Base-by-base conservation (phyloP, 768 basidiomycete species). In the Lentinula detonsa region DNA sequence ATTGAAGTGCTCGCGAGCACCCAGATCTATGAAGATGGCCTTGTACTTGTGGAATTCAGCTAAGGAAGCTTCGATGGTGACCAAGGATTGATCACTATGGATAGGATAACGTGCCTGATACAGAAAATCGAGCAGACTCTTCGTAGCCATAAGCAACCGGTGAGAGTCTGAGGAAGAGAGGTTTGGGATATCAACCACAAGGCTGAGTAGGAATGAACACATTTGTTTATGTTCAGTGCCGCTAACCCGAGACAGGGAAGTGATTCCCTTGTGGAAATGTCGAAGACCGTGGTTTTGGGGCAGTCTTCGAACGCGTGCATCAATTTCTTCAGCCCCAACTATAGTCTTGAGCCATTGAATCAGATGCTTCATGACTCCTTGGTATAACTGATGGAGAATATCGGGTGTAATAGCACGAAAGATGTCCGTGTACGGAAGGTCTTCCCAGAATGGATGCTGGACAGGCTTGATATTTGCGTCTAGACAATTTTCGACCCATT, bases 31-130 rank as follows among this genome's bases (percentile, higher is more conserved):
- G 49, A 76, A 74, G 10, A 70, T 62, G 1, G 64, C 37, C 54
- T 76, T 76, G 64, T 74, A 63, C 6, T 53, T 45, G 54, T 78
- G 77, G 55, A 77, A 78, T 2, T 23, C 31, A 2, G 52, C 15
- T 1, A 75, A 65, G 0, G 69, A 66, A 0, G 59, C 51, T 5
- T 64, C 37, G 0, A 79, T 42, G 2, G 35, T 31, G 0, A 28
- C 33, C 1, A 78, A 69, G 1, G 70, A 72, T 5, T 63, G 46
- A 0, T 62, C 23, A 23, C 23, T 23, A 23, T 23, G 23, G 23
- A 23, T 23, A 23, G 23, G 23, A 23, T 23, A 23, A 23, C 23
- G 23, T 46, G 0, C 69, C 2, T 71, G 49, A 55, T 72, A 76
- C 13, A 73, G 61, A 59, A 77, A 78, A 58, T 78, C 72, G 1